Conservation (phyloP, 768 basidiomycete genomes). For the Phlegmacium glaucopus region DNA sequence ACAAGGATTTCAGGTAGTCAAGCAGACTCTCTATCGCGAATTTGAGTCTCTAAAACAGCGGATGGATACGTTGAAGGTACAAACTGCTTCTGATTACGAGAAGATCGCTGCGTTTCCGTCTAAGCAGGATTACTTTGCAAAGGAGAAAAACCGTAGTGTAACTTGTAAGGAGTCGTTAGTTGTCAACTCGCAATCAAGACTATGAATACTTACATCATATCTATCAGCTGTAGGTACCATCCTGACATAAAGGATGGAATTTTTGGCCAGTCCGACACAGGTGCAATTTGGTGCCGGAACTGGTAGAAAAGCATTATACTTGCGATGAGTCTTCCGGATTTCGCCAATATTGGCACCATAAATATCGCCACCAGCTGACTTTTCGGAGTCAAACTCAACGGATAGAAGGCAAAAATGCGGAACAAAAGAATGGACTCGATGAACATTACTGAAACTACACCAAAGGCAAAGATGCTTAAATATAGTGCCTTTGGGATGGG, state of each 20-base stretch:
- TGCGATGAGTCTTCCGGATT: slow-evolving; percentile 24
- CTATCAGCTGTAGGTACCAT: slow-evolving; percentile 31
- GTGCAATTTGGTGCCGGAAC: no score
- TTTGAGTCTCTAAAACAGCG: not conserved
- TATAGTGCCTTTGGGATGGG: slow-evolving; percentile 12
- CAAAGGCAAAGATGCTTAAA: slow-evolving; percentile 19
- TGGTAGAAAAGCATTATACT: slow-evolving; percentile 19
- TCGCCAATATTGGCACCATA: slow-evolving; percentile 24
- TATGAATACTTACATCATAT: slow-evolving; percentile 25
- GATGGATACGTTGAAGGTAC: not conserved
- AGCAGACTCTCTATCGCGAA: slow-evolving; percentile 13
- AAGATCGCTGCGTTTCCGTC: not conserved
- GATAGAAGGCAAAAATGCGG: slow-evolving; percentile 33
- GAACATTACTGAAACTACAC: slow-evolving; percentile 27
- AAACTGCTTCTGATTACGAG: slow-evolving; percentile 11
- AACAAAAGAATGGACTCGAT: slow-evolving; percentile 37
- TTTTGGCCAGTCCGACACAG: no score
- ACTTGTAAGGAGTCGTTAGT: slow-evolving; percentile 4
- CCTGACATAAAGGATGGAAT: slow-evolving; percentile 24
- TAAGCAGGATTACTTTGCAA: slow-evolving; percentile 14
- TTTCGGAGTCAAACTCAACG: slow-evolving; percentile 15
- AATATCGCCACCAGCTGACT: slow-evolving; percentile 18
- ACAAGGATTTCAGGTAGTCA: slow-evolving; percentile 25
- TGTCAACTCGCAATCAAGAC: not conserved
- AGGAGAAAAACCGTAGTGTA: slow-evolving; percentile 26